Conservation (phyloP, 257 asterid species). For the Prunella vulgaris region DNA sequence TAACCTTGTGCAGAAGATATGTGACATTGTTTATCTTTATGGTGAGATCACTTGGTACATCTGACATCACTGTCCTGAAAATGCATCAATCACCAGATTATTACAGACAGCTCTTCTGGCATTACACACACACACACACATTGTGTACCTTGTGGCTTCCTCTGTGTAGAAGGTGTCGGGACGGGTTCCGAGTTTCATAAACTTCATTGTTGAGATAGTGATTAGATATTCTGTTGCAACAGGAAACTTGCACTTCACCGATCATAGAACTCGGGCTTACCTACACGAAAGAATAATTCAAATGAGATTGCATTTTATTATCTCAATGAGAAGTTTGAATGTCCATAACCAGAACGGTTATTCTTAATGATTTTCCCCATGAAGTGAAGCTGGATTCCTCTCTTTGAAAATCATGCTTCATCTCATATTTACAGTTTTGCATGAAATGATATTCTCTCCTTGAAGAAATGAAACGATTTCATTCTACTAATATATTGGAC, state of each 20-base stretch:
- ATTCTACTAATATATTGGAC: not conserved
- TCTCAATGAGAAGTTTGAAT: not conserved
- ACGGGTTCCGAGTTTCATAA: slow-evolving; percentile 69
- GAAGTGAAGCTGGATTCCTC: not conserved
- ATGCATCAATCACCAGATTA: not conserved
- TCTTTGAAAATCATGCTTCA: not conserved
- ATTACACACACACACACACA: too few species aligned
- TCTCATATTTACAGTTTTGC: not conserved
- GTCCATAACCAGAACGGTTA: not conserved
- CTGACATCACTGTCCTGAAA: slow-evolving; percentile 45
- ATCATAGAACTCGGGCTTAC: not conserved
- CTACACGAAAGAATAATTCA: not conserved
- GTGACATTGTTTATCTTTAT: slow-evolving; percentile 38
- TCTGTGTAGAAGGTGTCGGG: slow-evolving; percentile 78
- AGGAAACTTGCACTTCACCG: not conserved
- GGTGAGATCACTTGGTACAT: slow-evolving; percentile 47
- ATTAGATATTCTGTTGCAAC: not conserved
- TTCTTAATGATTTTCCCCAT: not conserved
- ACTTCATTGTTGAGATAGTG: slow-evolving; percentile 47
- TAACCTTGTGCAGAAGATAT: slow-evolving; percentile 58
- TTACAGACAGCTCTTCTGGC: not conserved
- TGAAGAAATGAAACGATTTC: not conserved
- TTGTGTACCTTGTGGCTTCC: slow-evolving; percentile 60
- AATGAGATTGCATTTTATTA: not conserved
- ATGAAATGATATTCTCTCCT: not conserved